These are phyloP conservation scores for Daldinia sp. DNA, from an alignment of 2,329 filamentous ascomycete genomes.

Conservation along the genomic window DNA sequence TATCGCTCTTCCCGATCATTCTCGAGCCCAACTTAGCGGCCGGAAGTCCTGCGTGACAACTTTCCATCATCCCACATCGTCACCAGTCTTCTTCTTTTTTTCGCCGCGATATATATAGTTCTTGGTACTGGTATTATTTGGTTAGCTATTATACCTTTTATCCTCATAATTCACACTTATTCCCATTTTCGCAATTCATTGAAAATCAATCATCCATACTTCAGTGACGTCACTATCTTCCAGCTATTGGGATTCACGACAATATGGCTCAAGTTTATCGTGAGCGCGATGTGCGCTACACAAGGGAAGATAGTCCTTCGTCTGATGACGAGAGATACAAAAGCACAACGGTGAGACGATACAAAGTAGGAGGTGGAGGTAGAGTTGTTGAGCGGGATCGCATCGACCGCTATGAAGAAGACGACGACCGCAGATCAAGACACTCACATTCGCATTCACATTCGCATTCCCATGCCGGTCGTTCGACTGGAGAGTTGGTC, in stretches of 20 bases:
- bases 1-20: constrained; percentile 39
- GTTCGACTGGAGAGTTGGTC: constrained; percentile 40
- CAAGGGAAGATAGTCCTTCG: constrained; percentile 48
- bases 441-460: constrained; percentile 45
- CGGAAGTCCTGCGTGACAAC: constrained; percentile 40
- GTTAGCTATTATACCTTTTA: constrained; percentile 12
- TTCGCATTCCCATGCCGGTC: constrained; percentile 40
- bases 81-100: constrained; percentile 37
- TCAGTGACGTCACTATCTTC: constrained; percentile 44
- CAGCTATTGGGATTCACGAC: constrained; percentile 28
- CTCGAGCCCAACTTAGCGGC: constrained; percentile 31
- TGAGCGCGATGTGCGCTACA: constrained; percentile 51
- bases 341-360: constrained; percentile 49
- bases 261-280: constrained; percentile 49
- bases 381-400: constrained; percentile 46
- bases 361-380: constrained; percentile 50
- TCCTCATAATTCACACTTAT: constrained; percentile 8
- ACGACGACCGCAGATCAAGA: constrained; percentile 47
- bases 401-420: constrained; percentile 46
- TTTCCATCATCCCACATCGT: constrained; percentile 43
- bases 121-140: constrained; percentile 11
- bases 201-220: constrained; percentile 16
- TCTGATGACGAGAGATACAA: constrained; percentile 49
- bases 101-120: constrained; percentile 31
- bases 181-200: constrained; percentile 5